Evolutionary conservation across 352 stramenopile species (phyloP).

Genomic region (Blastocystis sp.): DNA sequence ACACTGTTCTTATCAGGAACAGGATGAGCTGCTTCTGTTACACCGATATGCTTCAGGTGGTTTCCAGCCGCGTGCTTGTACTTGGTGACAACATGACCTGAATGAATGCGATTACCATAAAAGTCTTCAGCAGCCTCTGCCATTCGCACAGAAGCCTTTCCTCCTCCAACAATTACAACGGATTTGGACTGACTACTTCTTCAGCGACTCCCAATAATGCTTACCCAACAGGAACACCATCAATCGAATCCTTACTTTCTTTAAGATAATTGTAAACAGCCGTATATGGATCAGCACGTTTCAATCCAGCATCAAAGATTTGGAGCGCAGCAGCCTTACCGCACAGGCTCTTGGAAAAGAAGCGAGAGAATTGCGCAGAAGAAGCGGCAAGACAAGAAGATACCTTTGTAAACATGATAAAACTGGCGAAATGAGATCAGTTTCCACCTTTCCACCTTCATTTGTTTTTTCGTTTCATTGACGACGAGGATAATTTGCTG

Average conservation of each 20-base stretch:
- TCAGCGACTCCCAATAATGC: not conserved
- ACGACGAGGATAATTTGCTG: too few species aligned
- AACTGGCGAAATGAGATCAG: slow-evolving; percentile 8
- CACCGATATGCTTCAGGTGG: slow-evolving; percentile 19
- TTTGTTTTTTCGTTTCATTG: too few species aligned
- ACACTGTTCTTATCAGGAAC: slow-evolving; percentile 70
- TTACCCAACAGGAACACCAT: slow-evolving; percentile 33
- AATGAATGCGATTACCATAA: slow-evolving; percentile 32
- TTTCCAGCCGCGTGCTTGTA: slow-evolving; percentile 59
- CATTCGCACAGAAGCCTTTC: slow-evolving; percentile 70
- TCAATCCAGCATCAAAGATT: slow-evolving; percentile 61
- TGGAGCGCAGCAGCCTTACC: slow-evolving; percentile 33
- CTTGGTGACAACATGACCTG: slow-evolving; percentile 69
- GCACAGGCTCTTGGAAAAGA: slow-evolving; percentile 58
- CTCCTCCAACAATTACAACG: slow-evolving; percentile 68
- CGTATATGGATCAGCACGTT: slow-evolving; percentile 62
- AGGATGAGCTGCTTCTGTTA: slow-evolving; percentile 69
- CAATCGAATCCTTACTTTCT: slow-evolving; percentile 14
- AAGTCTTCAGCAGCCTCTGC: slow-evolving; percentile 43
- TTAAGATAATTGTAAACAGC: slow-evolving; percentile 64
- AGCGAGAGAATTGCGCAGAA: slow-evolving; percentile 44
- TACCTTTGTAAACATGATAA: slow-evolving; percentile 9
- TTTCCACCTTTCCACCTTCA: not conserved
- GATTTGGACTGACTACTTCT: not conserved
- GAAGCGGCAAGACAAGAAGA: not conserved